Conservation (phyloP, 345 rosid species). For the Euphorbia tirucalli region DNA sequence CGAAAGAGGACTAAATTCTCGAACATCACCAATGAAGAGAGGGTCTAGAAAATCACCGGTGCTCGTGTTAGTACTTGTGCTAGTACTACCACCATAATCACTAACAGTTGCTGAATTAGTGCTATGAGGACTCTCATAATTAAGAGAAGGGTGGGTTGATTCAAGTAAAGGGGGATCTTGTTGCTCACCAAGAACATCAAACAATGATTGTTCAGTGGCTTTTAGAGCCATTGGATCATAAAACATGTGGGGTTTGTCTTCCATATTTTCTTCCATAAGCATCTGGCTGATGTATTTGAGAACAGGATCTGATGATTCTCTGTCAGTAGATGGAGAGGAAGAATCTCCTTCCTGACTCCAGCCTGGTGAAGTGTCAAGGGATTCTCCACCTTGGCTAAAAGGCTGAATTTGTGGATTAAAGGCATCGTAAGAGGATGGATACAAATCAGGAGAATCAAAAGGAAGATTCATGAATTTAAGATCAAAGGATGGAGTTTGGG, state of each 20-base stretch:
- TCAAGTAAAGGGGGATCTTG: constrained; percentile 7
- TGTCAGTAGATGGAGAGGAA: constrained; percentile 26
- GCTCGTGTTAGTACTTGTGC: constrained; percentile 2
- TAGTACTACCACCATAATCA: constrained; percentile 2
- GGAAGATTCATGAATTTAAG: constrained; percentile 13
- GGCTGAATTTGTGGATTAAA: constrained; percentile 16
- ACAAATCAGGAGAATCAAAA: constrained; percentile 15
- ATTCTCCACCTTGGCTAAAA: constrained; percentile 11
- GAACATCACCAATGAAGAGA: constrained; percentile 15
- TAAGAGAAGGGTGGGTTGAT: constrained; percentile 8
- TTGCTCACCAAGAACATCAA: constrained; percentile 21
- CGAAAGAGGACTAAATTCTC: constrained; percentile 2
- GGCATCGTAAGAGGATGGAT: not conserved
- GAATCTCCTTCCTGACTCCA: constrained; percentile 35
- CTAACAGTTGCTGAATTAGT: constrained; percentile 22
- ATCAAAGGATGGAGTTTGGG: constrained; percentile 15
- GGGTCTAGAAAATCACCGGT: constrained; percentile 2
- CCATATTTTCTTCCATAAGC: constrained; percentile 35
- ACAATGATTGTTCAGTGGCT: constrained; percentile 29
- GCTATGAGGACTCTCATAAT: constrained; percentile 23
- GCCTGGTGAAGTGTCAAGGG: constrained; percentile 11
- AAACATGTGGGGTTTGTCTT: constrained; percentile 25
- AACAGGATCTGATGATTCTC: constrained; percentile 27
- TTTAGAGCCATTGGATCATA: constrained; percentile 24
- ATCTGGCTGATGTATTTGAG: constrained; percentile 29